Conservation (phyloP, 1,284 basidiomycete genomes). For the Gymnopus androsaceus region DNA sequence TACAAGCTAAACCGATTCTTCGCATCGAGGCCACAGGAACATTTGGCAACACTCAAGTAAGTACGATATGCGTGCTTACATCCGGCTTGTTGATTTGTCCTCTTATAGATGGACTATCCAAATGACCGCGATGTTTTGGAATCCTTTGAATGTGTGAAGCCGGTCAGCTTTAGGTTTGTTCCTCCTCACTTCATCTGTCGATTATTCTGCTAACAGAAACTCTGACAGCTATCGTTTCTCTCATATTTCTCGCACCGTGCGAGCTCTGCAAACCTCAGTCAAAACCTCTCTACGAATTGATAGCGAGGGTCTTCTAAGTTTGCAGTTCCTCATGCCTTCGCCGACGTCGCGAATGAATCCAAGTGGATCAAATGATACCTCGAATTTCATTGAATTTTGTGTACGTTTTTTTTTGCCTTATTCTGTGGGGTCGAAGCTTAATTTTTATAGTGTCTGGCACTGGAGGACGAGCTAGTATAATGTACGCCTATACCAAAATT, state of each 20-base stretch:
- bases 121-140: constrained; percentile 89
- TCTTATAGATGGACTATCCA: constrained; percentile 84
- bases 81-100: background rate
- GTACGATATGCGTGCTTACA: constrained; percentile 16
- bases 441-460: constrained; percentile 48
- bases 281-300: constrained; percentile 89
- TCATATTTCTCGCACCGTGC: constrained; percentile 69
- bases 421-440: background rate
- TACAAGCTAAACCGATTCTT: constrained; percentile 57
- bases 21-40: constrained; percentile 78
- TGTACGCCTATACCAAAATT: no score
- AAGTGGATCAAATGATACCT: constrained; percentile 32
- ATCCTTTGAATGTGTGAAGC: constrained; percentile 75
- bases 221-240: constrained; percentile 72
- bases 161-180: constrained; percentile 75
- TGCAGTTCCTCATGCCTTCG: constrained; percentile 86
- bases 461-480: constrained; percentile 56
- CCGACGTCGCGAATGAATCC: constrained; percentile 42
- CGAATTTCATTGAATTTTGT: constrained; percentile 80
- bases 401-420: constrained; percentile 48
- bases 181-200: background rate
- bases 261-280: constrained; percentile 76
- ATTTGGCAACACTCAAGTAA: constrained; percentile 82
- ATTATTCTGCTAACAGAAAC: background rate
- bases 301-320: constrained; percentile 72